Conservation (phyloP, 169 alveolate genomes). For the Amoebophrya sp. region DNA sequence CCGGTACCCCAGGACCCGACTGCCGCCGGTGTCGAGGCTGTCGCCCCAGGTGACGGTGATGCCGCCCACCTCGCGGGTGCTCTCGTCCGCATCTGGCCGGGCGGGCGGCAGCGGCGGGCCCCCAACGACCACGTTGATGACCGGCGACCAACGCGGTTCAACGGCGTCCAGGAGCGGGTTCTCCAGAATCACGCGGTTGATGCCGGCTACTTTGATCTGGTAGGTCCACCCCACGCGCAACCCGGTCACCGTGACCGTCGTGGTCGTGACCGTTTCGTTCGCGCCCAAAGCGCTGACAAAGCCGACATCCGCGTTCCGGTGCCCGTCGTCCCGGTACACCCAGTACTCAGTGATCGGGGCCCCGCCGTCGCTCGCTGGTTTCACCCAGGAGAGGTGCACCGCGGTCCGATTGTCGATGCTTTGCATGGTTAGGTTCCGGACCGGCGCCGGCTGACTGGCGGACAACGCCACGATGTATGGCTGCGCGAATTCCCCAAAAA, state of each 20-base stretch:
- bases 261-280: background rate
- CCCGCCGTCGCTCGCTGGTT: conserved; percentile 24
- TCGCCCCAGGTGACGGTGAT: background rate
- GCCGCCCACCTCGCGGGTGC: background rate
- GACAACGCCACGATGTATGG: background rate
- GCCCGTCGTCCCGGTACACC: conserved; percentile 32
- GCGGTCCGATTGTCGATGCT: background rate
- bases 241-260: conserved; percentile 26
- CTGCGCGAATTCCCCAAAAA: background rate
- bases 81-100: background rate
- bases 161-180: background rate
- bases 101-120: background rate
- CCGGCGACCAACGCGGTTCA: background rate
- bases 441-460: background rate
- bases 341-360: conserved; percentile 18
- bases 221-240: conserved; percentile 14
- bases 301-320: background rate
- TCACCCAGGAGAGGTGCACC: background rate
- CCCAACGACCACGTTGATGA: background rate
- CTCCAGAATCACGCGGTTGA: conserved; percentile 11
- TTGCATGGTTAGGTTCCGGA: background rate
- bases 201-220: conserved; percentile 30
- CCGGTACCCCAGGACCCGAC: background rate
- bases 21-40: background rate
- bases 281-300: conserved; percentile 18